phyloP scores from a whole-genome alignment of 495 filamentous ascomycete species.

The Cairneyella variabilis region DNA sequence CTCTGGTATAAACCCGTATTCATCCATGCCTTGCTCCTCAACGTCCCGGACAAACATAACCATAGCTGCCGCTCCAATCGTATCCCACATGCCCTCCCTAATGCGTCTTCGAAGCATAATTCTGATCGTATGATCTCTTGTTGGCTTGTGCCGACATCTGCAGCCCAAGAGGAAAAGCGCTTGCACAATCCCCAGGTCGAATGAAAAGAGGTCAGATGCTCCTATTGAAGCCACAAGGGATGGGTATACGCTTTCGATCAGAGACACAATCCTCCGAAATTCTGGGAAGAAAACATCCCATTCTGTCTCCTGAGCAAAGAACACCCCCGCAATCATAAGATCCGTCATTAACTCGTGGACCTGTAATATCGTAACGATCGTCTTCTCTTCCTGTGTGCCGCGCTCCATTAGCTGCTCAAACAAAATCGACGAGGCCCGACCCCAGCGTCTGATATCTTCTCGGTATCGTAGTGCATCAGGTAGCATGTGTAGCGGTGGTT shows the following conservation, averaged over 20 bases:
- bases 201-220: constrained; percentile 16
- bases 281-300: constrained; percentile 14
- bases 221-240: neutral
- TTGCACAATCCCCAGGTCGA: constrained; percentile 34
- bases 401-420: neutral
- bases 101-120: neutral
- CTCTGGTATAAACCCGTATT: constrained; percentile 3
- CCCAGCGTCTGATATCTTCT: constrained; percentile 4
- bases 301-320: constrained; percentile 1
- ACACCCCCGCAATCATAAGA: constrained; percentile 1
- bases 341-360: constrained; percentile 5
- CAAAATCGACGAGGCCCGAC: neutral
- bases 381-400: constrained; percentile 5
- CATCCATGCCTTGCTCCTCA: constrained; percentile 5
- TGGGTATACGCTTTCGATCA: constrained; percentile 5
- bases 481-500: neutral
- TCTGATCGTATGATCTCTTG: neutral
- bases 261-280: constrained; percentile 2
- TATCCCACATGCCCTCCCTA: constrained; percentile 43
- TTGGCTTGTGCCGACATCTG: constrained; percentile 2
- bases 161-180: constrained; percentile 24
- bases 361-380: neutral
- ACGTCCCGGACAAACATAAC: neutral
- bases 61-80: neutral
- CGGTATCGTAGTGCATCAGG: constrained; percentile 1